A percentile compares a stretch with the other conserved stretches of the same genome.
Conservation (phyloP, 2,329 filamentous ascomycete genomes). For the Pseudodiploospora longispora region DNA sequence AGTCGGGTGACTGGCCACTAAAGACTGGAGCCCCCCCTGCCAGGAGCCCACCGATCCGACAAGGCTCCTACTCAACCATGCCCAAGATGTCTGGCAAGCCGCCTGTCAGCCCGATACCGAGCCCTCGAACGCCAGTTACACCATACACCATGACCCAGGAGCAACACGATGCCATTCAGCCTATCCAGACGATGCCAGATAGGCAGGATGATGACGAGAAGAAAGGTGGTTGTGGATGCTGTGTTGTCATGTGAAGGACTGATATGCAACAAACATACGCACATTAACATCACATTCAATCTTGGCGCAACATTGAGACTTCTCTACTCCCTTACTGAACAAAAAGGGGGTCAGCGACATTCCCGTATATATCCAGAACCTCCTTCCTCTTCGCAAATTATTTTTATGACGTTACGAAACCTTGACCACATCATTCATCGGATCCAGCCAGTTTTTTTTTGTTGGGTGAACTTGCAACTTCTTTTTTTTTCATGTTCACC, state of each 20-base stretch:
- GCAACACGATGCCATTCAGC: slow-evolving; percentile 11
- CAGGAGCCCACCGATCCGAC: slow-evolving; percentile 39
- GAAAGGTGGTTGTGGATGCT: slow-evolving; percentile 41
- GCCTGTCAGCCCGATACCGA: slow-evolving; percentile 28
- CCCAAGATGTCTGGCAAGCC: slow-evolving; percentile 43
- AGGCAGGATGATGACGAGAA: slow-evolving; percentile 27
- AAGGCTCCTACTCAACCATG: slow-evolving; percentile 53
- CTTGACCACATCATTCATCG: slow-evolving; percentile 1
- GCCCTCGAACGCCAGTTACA: slow-evolving; percentile 35
- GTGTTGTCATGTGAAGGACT: slow-evolving; percentile 38
- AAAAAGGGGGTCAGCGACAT: slow-evolving; percentile 2
- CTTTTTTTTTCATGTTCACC: neutral
- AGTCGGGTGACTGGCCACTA: slow-evolving; percentile 51
- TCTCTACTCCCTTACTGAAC: neutral
- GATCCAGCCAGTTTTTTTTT: slow-evolving; percentile 7
- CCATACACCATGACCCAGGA: slow-evolving; percentile 25
- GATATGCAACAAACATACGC: neutral
- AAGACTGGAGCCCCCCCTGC: slow-evolving; percentile 28
- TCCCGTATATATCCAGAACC: slow-evolving; percentile 2
- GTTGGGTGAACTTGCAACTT: slow-evolving; percentile 1
- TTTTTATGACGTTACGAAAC: slow-evolving; percentile 8
- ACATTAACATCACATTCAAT: neutral
- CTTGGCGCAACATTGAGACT: neutral
- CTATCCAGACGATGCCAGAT: slow-evolving; percentile 8
- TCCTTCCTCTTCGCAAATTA: neutral